Evolutionary conservation across 345 rosid genomes (phyloP).

Genomic region (Eucalyptus polybractea): DNA sequence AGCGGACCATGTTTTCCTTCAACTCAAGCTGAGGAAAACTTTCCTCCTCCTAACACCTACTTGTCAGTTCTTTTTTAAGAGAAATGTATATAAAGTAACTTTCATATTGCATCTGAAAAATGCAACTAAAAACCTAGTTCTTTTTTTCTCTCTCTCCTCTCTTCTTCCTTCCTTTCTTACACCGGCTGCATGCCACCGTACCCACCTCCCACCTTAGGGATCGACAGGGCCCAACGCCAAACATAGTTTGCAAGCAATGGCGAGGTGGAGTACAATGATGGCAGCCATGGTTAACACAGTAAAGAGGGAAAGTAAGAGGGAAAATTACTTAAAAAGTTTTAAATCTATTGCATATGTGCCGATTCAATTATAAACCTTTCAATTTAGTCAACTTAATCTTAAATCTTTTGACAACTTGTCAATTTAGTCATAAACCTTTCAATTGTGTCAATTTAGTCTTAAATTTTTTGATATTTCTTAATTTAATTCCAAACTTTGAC

Average conservation of each 20-base stretch:
- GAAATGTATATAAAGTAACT: neutral
- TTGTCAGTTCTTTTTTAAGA: neutral
- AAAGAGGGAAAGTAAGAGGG: neutral
- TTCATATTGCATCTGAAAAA: neutral
- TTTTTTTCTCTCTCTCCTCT: neutral
- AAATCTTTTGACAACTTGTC: neutral
- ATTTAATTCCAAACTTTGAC: neutral
- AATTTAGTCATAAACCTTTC: accelerated
- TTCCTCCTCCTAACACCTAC: neutral
- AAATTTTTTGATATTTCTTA: neutral
- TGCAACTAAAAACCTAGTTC: neutral
- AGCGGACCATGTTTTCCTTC: neutral
- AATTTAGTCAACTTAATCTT: neutral
- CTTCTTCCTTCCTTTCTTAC: neutral
- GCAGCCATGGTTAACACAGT: neutral
- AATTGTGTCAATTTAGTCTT: neutral
- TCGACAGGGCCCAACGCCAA: neutral
- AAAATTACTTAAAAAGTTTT: neutral
- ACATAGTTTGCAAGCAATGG: neutral
- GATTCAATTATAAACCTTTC: neutral
- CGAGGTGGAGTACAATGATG: neutral
- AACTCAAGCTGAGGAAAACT: neutral
- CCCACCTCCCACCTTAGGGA: neutral
- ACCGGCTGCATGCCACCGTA: neutral
- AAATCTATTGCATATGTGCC: accelerated